These are phyloP conservation scores for Viridothelium virens DNA, from an alignment of 495 filamentous ascomycete species.

Conservation along the genomic window DNA sequence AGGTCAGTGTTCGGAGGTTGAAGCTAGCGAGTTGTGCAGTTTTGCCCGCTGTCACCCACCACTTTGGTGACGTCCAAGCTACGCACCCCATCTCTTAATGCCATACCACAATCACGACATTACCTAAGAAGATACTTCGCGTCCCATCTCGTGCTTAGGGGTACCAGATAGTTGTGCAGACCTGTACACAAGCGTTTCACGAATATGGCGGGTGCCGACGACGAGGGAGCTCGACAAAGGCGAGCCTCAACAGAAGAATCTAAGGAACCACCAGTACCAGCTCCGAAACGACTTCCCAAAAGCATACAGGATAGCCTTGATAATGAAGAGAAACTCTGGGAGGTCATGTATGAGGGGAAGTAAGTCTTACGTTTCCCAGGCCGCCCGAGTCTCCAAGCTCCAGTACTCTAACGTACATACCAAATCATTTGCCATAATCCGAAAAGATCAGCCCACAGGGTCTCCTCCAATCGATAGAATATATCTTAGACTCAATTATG, in stretches of 20 bases:
- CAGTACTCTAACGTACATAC: no score
- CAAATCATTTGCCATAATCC: no score
- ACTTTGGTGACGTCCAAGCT: neutral
- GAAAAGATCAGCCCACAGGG: no score
- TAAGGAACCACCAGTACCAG: neutral
- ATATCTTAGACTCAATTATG: neutral
- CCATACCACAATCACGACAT: neutral
- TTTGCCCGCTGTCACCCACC: neutral
- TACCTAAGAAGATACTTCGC: neutral
- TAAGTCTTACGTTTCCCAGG: constrained; percentile 42
- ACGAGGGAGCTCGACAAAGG: neutral
- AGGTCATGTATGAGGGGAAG: constrained; percentile 71
- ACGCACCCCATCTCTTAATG: neutral
- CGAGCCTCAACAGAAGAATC: neutral
- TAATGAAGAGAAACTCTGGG: constrained; percentile 68
- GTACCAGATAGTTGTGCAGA: no score
- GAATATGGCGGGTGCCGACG: neutral
- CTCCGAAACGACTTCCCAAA: constrained; percentile 53
- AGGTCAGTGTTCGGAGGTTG: neutral
- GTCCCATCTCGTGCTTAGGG: no score
- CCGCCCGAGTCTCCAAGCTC: no score
- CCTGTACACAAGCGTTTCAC: neutral
- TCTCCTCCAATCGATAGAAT: no score
- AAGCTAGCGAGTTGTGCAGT: neutral
- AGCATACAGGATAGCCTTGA: constrained; percentile 68